Base-by-base conservation (phyloP, 2,329 filamentous ascomycete species). In the Alternaria dauci region DNA sequence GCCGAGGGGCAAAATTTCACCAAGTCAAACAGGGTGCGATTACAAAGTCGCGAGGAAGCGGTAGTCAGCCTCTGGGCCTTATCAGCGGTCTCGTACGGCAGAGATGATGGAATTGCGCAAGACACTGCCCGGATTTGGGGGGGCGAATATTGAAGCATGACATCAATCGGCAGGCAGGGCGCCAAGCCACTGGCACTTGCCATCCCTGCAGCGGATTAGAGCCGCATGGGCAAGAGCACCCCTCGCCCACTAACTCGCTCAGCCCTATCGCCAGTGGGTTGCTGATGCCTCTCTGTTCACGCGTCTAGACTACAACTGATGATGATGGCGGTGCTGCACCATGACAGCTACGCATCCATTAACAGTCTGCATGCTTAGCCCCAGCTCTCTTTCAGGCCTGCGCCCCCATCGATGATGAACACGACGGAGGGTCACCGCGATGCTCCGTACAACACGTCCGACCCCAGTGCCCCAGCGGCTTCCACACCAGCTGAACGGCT, bases 321-420 rank as follows among this genome's bases (percentile, higher is more conserved):
- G 36, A 18, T 9, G 9, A 30, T 11, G 12, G 34, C 14, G 20
- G 32, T 16, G n/a, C 18, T 43, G 51, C 52, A 34, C 42, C 48
- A 62, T 58, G 51, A 52, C 48, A 47, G 12, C 38, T 36, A 38
- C 52, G 11, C 30, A 43, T 28, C 38, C 42, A 54, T 42, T 23
- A 52, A 48, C 50, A 50, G 42, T 57, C 52, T 57, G 46, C 59
- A 51, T 53, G 52, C 25, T 38, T 50, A 46, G 14, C 34, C 46
- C 3, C 32, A 25, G 25, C 34, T 32, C 38, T 46, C 50, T 30
- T 34, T 16, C n/a, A 11, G 6, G 48, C 43, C 39, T 6, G 20
- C 46, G n/a, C 23, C 47, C 7, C 32, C 42, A 58, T 68, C 63
- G 48, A 69, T 70, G 67, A 71, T 74, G 72, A 74, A 50, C 61